phyloP scores from a whole-genome alignment of 768 basidiomycete species.

The Cytidiella melzeri region DNA sequence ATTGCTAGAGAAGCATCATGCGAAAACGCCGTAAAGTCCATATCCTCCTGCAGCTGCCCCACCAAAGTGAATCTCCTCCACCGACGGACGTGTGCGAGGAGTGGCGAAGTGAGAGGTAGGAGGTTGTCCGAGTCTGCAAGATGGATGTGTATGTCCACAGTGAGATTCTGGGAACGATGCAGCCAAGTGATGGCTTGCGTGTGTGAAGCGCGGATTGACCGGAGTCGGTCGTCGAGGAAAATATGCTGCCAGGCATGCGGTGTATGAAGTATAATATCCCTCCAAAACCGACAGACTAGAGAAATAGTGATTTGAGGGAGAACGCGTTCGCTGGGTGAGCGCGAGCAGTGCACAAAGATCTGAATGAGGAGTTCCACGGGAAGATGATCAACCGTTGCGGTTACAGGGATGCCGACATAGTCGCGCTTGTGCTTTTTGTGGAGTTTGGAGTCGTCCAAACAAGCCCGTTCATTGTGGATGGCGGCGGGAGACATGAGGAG shows the following conservation, averaged over 20 bases:
- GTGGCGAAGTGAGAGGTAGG: constrained; percentile 57
- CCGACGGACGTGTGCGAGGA: constrained; percentile 49
- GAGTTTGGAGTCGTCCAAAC: neutral
- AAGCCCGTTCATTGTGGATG: neutral
- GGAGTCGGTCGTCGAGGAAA: constrained; percentile 38
- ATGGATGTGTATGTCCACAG: constrained; percentile 51
- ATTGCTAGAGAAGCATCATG: constrained; percentile 9
- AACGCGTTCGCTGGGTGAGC: constrained; percentile 32
- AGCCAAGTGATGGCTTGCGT: constrained; percentile 50
- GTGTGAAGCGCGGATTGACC: constrained; percentile 33
- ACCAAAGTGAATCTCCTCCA: constrained; percentile 50
- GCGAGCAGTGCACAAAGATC: constrained; percentile 40
- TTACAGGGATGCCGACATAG: too few relatives aligned
- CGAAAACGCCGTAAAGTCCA: constrained; percentile 3
- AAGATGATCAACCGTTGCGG: constrained; percentile 26
- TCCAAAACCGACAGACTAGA: constrained; percentile 56
- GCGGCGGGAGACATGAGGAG: neutral
- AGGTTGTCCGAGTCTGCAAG: constrained; percentile 45
- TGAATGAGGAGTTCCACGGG: constrained; percentile 61
- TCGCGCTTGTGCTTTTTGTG: too few relatives aligned
- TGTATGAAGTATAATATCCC: constrained; percentile 41
- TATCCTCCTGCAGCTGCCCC: constrained; percentile 26
- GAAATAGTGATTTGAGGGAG: constrained; percentile 44
- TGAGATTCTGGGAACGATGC: constrained; percentile 44
- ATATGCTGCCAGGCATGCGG: constrained; percentile 61